phyloP scores from a whole-genome alignment of 2,329 filamentous ascomycete genomes.

The Fusarium sublunatum region DNA sequence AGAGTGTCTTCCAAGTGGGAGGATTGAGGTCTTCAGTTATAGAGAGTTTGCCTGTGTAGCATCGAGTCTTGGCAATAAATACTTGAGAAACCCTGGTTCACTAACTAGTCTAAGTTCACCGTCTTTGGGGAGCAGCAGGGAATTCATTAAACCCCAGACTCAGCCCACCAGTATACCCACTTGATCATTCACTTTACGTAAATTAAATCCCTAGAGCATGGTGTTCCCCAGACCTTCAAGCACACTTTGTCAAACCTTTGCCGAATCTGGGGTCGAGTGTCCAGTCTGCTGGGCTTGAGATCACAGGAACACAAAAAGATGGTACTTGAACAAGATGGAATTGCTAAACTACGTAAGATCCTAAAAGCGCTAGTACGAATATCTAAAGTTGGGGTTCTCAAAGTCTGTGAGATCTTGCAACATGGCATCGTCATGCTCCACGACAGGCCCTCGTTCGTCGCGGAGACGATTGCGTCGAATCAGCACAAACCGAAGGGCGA shows the following conservation, averaged over 20 bases:
- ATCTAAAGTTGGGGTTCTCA: slow-evolving; percentile 47
- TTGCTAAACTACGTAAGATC: slow-evolving; percentile 16
- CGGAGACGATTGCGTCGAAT: slow-evolving; percentile 43
- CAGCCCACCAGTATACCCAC: neutral
- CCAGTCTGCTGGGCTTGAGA: neutral
- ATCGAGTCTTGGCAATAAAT: neutral
- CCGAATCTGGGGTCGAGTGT: slow-evolving; percentile 14
- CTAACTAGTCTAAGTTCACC: neutral
- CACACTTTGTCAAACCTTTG: neutral
- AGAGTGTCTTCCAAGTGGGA: slow-evolving; percentile 48
- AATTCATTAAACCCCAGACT: slow-evolving; percentile 1
- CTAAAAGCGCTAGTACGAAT: slow-evolving; percentile 37
- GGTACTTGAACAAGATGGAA: slow-evolving; percentile 4
- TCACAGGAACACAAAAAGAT: neutral
- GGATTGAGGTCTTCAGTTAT: slow-evolving; percentile 30
- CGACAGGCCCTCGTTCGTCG: slow-evolving; percentile 37
- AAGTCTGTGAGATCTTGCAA: slow-evolving; percentile 46
- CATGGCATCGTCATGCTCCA: slow-evolving; percentile 32
- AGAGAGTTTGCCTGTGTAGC: neutral
- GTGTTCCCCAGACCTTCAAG: slow-evolving; percentile 20
- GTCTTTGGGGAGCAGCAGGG: slow-evolving; percentile 10
- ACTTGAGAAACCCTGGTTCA: neutral
- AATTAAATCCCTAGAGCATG: slow-evolving; percentile 1
- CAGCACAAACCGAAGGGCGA: slow-evolving; percentile 35
- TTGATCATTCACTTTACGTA: slow-evolving; percentile 27